Percentiles rank a stretch among this genome's conserved stretches.
Conservation (phyloP, 768 basidiomycete species). For the Mrakia hoshinonis region DNA sequence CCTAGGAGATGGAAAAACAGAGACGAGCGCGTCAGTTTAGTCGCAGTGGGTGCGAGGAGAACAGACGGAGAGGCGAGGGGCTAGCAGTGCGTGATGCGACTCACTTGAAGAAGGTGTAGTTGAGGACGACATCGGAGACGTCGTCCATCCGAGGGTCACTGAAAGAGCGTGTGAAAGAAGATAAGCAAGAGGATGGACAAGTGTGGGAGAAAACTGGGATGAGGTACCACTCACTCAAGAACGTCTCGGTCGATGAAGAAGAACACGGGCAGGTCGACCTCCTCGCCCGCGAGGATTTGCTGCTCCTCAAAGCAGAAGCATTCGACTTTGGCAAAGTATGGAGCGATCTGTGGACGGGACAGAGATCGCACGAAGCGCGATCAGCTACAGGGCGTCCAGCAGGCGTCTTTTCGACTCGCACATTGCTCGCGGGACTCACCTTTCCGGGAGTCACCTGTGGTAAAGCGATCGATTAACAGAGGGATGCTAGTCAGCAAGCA, state of each 20-base stretch:
- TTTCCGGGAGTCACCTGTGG: conserved; percentile 71
- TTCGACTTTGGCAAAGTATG: conserved; percentile 98
- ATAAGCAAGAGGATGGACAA: not conserved
- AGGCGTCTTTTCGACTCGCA: no score
- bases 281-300: conserved; percentile 83
- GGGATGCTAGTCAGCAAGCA: not conserved
- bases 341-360: conserved; percentile 60
- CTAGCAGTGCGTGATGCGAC: conserved; percentile 35
- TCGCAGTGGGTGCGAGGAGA: not conserved
- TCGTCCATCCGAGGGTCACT: conserved; percentile 71
- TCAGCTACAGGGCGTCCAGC: no score
- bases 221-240: conserved; percentile 48
- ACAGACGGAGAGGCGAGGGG: not conserved
- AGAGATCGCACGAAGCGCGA: not conserved
- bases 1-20: conserved; percentile 43
- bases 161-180: not conserved
- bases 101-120: conserved; percentile 96
- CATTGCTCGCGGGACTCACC: no score
- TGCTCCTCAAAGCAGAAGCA: conserved; percentile 99
- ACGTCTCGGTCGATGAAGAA: conserved; percentile 99
- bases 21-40: not conserved
- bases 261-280: conserved; percentile 93
- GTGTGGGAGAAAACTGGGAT: not conserved
- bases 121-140: conserved; percentile 83
- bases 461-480: not conserved